Conservation (phyloP, 371 early-diverging fungal genomes). For the Mortierella sp. region DNA sequence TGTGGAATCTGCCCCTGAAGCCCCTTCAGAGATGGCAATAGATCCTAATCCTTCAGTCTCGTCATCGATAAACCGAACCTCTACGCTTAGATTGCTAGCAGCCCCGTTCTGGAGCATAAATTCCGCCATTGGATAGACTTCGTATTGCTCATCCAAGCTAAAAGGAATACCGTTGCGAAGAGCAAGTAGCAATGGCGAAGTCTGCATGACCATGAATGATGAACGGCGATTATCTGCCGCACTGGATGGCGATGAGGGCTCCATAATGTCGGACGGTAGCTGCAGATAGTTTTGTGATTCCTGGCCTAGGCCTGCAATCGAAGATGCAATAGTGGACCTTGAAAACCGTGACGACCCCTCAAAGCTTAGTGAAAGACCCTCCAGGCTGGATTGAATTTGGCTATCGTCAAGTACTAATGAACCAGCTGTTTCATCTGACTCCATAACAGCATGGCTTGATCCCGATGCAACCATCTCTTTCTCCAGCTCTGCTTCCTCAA, state of each 20-base stretch:
- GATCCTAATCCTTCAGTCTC: constrained; percentile 11
- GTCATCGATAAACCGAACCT: constrained; percentile 41
- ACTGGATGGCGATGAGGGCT: constrained; percentile 1
- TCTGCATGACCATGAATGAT: constrained; percentile 54
- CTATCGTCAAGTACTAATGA: constrained; percentile 11
- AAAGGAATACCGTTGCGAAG: constrained; percentile 45
- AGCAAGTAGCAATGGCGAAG: constrained; percentile 48
- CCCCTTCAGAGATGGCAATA: neutral
- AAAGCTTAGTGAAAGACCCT: constrained; percentile 8
- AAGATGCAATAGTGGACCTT: constrained; percentile 30
- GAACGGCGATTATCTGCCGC: constrained; percentile 5
- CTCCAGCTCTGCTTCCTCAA: constrained; percentile 29
- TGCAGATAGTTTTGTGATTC: constrained; percentile 12
- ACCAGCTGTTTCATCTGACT: constrained; percentile 12
- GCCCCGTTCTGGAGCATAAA: constrained; percentile 56
- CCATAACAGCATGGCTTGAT: constrained; percentile 4
- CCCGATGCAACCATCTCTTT: constrained; percentile 9
- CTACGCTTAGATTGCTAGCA: constrained; percentile 48
- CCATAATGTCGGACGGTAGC: neutral
- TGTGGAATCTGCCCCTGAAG: neutral
- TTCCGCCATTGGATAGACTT: constrained; percentile 55
- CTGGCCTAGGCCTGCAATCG: neutral
- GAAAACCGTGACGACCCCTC: constrained; percentile 20
- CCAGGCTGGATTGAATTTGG: constrained; percentile 15
- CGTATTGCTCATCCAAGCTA: constrained; percentile 42